Evolutionary conservation across 257 asterid species (phyloP), one percentile per base, ranked within the genome.

Genomic region (Pogostemon cablin): DNA sequence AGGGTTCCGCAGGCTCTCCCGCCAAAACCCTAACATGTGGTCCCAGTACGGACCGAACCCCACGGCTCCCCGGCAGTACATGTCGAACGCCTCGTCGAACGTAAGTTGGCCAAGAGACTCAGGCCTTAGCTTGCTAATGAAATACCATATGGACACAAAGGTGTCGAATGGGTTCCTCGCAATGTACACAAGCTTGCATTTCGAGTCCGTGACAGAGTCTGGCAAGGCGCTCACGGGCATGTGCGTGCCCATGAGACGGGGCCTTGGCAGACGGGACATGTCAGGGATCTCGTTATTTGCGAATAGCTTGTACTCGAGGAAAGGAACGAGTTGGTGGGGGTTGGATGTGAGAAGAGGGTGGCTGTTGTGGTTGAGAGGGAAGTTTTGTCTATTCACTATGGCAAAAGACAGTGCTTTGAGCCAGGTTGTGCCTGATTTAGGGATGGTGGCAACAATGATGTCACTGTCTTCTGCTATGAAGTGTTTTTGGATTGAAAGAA

Each of bases 341-440:
- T 78, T 85, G 38, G 78, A 66, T 9, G 72, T 55, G 49, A 85
- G 86, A 53, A 87, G 66, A 72, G 88, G 88, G 68, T 71, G 82
- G 34, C 72, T 12, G 0, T 34, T 34, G 5, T 54, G 41, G 56
- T 42, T 25, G 37, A 37, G 55, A 5, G 43, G n/a, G 53, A 65
- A 53, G 1, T 67, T 35, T 37, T 46, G 46, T 20, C 86, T 54
- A 6, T 80, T 82, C 8, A 69, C 73, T 4, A 81, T 59, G 42
- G 83, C 66, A 38, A 72, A 82, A 1, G 64, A 46, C n/a, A 87
- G 65, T 1, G 95, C 90, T 68, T 88, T 86, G 1, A 88, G 42
- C 90, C 90, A 87, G 0, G 89, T 87, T 6, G 88, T 87, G 37
- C 95, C 89, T 8, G 89, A 87, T 77, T 85, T 86, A 0, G 91